phyloP scores from a whole-genome alignment of 345 rosid species.

The Dimocarpus longan region DNA sequence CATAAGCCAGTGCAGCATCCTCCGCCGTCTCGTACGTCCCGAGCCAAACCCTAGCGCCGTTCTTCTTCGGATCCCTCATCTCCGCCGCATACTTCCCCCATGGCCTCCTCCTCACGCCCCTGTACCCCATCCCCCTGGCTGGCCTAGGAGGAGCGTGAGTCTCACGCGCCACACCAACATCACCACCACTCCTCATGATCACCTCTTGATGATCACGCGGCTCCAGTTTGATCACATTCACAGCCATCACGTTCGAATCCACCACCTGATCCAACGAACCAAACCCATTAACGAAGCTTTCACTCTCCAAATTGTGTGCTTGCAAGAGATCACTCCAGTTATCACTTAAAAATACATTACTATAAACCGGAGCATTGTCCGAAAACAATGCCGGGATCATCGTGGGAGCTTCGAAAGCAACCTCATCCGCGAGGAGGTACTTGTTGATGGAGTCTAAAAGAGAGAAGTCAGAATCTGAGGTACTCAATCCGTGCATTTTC shows the following conservation, averaged over 20 bases:
- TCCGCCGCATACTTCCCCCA: slow-evolving; percentile 81
- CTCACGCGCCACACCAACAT: neutral
- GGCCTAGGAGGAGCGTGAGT: neutral
- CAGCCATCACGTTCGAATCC: slow-evolving; percentile 4
- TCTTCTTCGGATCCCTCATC: slow-evolving; percentile 66
- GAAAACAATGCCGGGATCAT: neutral
- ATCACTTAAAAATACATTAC: slow-evolving; percentile 16
- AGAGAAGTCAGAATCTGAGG: slow-evolving; percentile 18
- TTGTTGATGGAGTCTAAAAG: slow-evolving; percentile 33
- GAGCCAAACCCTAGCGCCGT: slow-evolving; percentile 68
- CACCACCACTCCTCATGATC: neutral
- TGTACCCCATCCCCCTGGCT: slow-evolving; percentile 14
- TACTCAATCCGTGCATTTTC: slow-evolving; percentile 15
- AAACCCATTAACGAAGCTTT: slow-evolving; percentile 25
- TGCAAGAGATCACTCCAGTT: slow-evolving; percentile 38
- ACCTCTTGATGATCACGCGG: neutral
- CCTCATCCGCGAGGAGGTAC: slow-evolving; percentile 28
- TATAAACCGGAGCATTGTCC: neutral
- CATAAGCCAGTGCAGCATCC: slow-evolving; percentile 68
- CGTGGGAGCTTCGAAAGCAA: neutral
- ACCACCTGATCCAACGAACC: neutral
- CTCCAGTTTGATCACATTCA: neutral
- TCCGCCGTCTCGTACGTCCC: slow-evolving; percentile 68
- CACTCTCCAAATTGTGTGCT: slow-evolving; percentile 20
- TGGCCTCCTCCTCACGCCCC: slow-evolving; percentile 51